A percentile compares a stretch with the other conserved stretches of the same genome.
These are phyloP conservation scores for Leccinum subgranulosum DNA, from an alignment of 768 basidiomycete genomes.

Conservation along the genomic window DNA sequence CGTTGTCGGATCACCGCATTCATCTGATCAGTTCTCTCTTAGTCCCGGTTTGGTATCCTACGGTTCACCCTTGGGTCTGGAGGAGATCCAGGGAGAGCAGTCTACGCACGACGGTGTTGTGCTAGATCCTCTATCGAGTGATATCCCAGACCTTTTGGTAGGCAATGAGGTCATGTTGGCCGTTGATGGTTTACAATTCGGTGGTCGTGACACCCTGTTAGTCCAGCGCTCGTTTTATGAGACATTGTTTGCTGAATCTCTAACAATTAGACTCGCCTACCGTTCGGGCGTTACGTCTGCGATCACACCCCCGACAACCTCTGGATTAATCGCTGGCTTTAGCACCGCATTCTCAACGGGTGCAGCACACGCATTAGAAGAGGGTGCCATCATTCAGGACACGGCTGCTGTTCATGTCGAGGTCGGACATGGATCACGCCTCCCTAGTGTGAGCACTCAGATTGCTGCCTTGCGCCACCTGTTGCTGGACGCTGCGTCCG, in stretches of 20 bases:
- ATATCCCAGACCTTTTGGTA: conserved; percentile 34
- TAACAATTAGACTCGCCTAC: conserved; percentile 57
- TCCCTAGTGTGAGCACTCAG: conserved; percentile 71
- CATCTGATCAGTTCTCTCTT: conserved; percentile 8
- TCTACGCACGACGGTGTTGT: conserved; percentile 58
- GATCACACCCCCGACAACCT: conserved; percentile 53
- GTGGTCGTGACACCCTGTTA: conserved; percentile 55
- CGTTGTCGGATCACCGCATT: background rate
- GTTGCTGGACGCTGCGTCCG: conserved; percentile 38
- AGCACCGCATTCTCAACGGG: conserved; percentile 58
- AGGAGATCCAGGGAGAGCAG: conserved; percentile 52
- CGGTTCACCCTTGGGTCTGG: conserved; percentile 46
- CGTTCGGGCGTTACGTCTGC: conserved; percentile 61
- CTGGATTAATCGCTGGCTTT: conserved; percentile 53
- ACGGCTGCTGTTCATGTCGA: conserved; percentile 60
- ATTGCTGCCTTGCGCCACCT: conserved; percentile 70
- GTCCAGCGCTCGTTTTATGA: conserved; percentile 12
- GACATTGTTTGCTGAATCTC: conserved; percentile 1
- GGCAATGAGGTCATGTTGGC: conserved; percentile 50
- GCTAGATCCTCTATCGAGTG: conserved; percentile 38
- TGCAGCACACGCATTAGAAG: conserved; percentile 50
- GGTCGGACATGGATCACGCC: conserved; percentile 39
- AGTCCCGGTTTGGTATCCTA: conserved; percentile 46
- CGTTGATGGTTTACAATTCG: conserved; percentile 71
- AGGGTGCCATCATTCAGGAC: conserved; percentile 59